These are phyloP conservation scores for Thelonectria blattea DNA, from an alignment of 2,329 filamentous ascomycete species.

Conservation along the genomic window DNA sequence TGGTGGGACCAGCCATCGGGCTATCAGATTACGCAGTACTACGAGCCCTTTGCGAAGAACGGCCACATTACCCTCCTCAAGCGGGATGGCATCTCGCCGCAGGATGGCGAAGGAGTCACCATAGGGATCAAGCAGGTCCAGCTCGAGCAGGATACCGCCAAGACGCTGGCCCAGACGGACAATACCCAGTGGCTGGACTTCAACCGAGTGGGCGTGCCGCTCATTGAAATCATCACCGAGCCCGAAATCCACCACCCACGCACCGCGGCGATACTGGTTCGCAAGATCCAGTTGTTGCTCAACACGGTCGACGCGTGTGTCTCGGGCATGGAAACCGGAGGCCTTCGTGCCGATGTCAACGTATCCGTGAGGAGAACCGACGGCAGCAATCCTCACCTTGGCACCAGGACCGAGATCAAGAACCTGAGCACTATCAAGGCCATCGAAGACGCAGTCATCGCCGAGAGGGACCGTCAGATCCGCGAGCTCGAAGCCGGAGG, in stretches of 20 bases:
- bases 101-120: slow-evolving; percentile 72
- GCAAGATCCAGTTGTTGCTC: slow-evolving; percentile 84
- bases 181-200: slow-evolving; percentile 85
- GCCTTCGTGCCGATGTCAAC: slow-evolving; percentile 91
- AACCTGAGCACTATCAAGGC: slow-evolving; percentile 95
- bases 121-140: slow-evolving; percentile 93
- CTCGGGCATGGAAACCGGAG: slow-evolving; percentile 91
- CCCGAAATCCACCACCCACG: slow-evolving; percentile 87
- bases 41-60: slow-evolving; percentile 72
- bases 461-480: slow-evolving; percentile 90
- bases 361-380: slow-evolving; percentile 77
- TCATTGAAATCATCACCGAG: slow-evolving; percentile 94
- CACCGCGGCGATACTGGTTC: slow-evolving; percentile 86
- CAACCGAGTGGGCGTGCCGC: slow-evolving; percentile 87
- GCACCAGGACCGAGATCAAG: slow-evolving; percentile 95
- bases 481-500: slow-evolving; percentile 77
- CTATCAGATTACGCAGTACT: slow-evolving; percentile 98
- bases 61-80: slow-evolving; percentile 74
- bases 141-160: slow-evolving; percentile 97
- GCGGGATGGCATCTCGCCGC: slow-evolving; percentile 79
- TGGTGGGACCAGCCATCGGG: slow-evolving; percentile 97
- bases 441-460: slow-evolving; percentile 91
- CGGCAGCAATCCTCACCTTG: slow-evolving; percentile 58
- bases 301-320: slow-evolving; percentile 84
- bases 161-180: slow-evolving; percentile 80